These are phyloP conservation scores for Colletotrichum aenigma DNA, from an alignment of 2,329 filamentous ascomycete genomes.

Conservation along the genomic window DNA sequence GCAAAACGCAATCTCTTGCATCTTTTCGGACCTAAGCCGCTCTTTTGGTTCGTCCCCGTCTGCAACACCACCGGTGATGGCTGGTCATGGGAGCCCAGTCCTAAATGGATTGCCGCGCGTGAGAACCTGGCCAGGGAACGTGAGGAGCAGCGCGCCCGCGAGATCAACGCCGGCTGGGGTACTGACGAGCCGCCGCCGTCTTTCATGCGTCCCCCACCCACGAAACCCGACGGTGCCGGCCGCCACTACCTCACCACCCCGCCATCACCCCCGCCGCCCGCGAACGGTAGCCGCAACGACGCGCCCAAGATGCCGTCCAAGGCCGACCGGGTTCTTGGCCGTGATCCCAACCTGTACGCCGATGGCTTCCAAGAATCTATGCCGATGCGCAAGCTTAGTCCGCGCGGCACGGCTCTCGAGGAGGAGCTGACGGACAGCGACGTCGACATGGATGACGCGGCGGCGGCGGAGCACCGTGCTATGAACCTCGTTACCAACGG, in stretches of 20 bases:
- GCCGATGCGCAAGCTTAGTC: conserved; percentile 52
- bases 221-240: conserved; percentile 24
- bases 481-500: conserved; percentile 47
- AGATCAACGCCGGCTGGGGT: conserved; percentile 73
- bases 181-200: conserved; percentile 31
- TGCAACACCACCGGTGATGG: conserved; percentile 89
- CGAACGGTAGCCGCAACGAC: conserved; percentile 22
- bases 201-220: conserved; percentile 21
- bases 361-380: conserved; percentile 49
- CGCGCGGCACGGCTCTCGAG: conserved; percentile 47
- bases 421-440: conserved; percentile 42
- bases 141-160: conserved; percentile 64
- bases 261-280: conserved; percentile 15
- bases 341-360: conserved; percentile 59
- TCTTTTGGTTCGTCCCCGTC: conserved; percentile 81
- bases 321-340: conserved; percentile 62
- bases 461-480: conserved; percentile 46
- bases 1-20: conserved; percentile 79
- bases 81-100: conserved; percentile 90
- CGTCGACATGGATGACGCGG: conserved; percentile 39
- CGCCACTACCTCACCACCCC: conserved; percentile 30
- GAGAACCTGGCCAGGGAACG: conserved; percentile 65
- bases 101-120: conserved; percentile 75
- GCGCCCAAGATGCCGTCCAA: conserved; percentile 53
- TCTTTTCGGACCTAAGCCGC: conserved; percentile 76